phyloP scores from a whole-genome alignment of 208 protist genomes.

The Acanthamoeba culbertsoni region DNA sequence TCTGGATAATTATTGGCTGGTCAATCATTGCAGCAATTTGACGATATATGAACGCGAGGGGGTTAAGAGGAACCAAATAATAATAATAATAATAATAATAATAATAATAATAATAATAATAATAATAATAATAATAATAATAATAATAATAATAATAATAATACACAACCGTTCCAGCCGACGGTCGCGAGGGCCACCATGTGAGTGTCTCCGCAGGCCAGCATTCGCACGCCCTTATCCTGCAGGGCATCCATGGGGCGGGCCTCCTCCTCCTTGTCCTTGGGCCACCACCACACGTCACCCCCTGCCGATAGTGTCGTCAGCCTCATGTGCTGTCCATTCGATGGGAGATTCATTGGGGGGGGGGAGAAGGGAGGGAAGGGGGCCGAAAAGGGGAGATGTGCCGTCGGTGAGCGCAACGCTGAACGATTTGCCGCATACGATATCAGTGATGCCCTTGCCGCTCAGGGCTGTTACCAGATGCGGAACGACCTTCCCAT shows the following conservation, averaged over 20 bases:
- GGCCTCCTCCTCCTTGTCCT: neutral
- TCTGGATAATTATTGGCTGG: neutral
- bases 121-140: too few species aligned
- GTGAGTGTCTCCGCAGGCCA: neutral
- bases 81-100: too few species aligned
- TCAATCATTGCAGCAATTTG: too few species aligned
- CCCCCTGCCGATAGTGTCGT: neutral
- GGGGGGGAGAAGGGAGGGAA: neutral
- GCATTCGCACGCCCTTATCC: neutral
- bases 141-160: neutral
- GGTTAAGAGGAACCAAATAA: too few species aligned
- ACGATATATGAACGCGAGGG: too few species aligned
- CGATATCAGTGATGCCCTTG: neutral
- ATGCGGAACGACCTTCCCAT: neutral
- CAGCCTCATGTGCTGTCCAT: too few species aligned
- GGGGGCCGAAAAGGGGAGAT: neutral
- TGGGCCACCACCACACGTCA: neutral
- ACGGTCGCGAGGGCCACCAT: neutral
- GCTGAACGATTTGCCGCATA: neutral
- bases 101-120: too few species aligned
- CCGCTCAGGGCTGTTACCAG: neutral
- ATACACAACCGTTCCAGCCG: neutral
- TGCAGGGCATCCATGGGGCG: neutral
- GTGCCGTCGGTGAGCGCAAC: neutral
- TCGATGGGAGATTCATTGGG: too few species aligned